Conservation (phyloP, 768 basidiomycete genomes). For the Leccinum subgranulosum region DNA sequence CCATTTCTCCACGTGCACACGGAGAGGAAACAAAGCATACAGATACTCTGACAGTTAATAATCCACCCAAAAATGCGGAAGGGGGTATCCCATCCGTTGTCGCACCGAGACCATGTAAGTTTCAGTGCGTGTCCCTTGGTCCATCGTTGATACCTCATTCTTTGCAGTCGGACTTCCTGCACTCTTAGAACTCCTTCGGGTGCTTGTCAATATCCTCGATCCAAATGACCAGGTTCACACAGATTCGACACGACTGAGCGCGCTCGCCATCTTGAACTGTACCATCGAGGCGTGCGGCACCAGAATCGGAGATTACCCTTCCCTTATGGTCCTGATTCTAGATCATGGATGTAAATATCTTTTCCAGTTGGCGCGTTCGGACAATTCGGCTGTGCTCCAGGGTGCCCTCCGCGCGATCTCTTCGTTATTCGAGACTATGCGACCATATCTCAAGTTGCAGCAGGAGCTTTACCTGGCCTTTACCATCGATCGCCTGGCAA, state of each 20-base stretch:
- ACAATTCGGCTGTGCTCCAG: conserved; percentile 76
- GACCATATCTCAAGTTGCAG: conserved; percentile 84
- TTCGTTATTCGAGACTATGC: conserved; percentile 86
- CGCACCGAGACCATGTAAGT: conserved; percentile 24
- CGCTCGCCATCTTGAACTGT: conserved; percentile 81
- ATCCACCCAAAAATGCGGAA: conserved; percentile 11
- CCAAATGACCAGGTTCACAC: conserved; percentile 94
- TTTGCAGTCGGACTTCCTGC: conserved; percentile 82
- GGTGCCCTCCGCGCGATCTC: conserved; percentile 81
- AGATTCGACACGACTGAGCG: conserved; percentile 89
- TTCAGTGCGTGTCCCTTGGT: background rate
- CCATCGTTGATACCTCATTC: background rate
- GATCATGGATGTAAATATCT: conserved; percentile 95
- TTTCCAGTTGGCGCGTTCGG: conserved; percentile 94
- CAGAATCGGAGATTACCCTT: conserved; percentile 73
- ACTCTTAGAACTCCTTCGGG: conserved; percentile 87
- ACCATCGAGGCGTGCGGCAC: conserved; percentile 84
- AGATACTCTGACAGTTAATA: background rate
- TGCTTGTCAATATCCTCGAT: conserved; percentile 92
- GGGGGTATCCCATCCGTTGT: conserved; percentile 33
- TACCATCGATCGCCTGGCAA: conserved; percentile 85
- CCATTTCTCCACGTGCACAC: conserved; percentile 8
- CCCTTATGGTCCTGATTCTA: conserved; percentile 69
- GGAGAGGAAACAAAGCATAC: conserved; percentile 8
- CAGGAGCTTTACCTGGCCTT: conserved; percentile 95